Evolutionary conservation across 148 eudicot genomes (phyloP), one percentile per base, ranked within the genome.

Genomic region (Arctostaphylos glauca): DNA sequence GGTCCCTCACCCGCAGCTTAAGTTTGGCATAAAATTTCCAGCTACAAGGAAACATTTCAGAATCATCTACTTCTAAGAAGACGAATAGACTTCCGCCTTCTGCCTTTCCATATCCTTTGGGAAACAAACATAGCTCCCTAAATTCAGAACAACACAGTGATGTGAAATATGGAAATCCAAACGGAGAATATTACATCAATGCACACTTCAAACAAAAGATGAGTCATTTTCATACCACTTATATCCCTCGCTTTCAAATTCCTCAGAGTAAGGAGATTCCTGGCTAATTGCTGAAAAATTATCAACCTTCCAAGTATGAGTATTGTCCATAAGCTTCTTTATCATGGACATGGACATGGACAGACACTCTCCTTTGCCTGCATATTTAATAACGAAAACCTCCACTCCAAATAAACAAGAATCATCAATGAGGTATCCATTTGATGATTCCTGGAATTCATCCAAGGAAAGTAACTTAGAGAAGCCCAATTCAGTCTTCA

Each of bases 401-500:
- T 82, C 84, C 0, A 31, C 80, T 41, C 84, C 84, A 76, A 82
- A 64, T 49, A 76, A 12, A 62, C 84, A 59, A 50, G 74, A 75
- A 47, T 76, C 84, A 9, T 76, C 49, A 62, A 62, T 7, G 73
- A 82, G 84, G 60, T 82, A 82, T 2, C 84, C 84, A 5, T 76
- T 76, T 18, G 43, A 50, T 5, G 71, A 5, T 23, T 76, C 3
- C 5, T 75, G 18, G 9, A 82, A 75, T 15, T 14, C 3, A 23
- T 82, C 62, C 3, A 82, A 60, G 0, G 79, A 59, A 13, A 82
- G 72, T 9, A 82, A 75, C 19, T 82, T 56, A 2, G 79, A 48
- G 48, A 82, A 60, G 23, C 84, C 80, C 54, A 80, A 83, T 62
- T 64, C 74, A 19, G 75, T 83, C 19, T 66, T 83, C 84, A 66